Base-by-base conservation (phyloP, 495 filamentous ascomycete genomes). In the Lepraria neglecta region DNA sequence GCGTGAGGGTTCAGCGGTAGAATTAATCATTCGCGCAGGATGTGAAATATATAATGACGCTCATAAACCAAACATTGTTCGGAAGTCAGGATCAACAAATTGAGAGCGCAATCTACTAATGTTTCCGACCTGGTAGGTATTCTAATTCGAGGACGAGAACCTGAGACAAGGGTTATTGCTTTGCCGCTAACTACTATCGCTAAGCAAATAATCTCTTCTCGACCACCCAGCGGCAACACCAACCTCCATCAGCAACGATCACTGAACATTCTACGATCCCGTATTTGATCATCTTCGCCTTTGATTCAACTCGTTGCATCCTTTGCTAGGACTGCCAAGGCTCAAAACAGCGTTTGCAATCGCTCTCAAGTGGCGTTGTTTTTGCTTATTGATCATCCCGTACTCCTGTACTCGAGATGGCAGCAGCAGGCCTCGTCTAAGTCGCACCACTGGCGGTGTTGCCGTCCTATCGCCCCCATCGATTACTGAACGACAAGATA, bases 361-460 rank as follows among this genome's bases (percentile, higher is more conserved):
- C 40, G 30, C 30, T 21, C 11, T 19, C 38, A 7, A 54, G 50
- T 40, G 28, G 51, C 40, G 35, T 51, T 59, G 50, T 24, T 48
- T 43, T 40, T 55, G 59, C 59, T 61, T 61, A 61, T 61, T 61
- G 59, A 61, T 61, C 59, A 55, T 40, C 51, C 33, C 53, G 33
- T 19, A 61, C 28, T 55, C 30, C 27, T 55, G 19, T 46, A 31
- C 38, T 61, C 59, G 42, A 55, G 45, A 61, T 61, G 59, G 59
- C 59, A 61, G 38, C 47, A 61, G 40, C 35, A 54, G 48, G 3
- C 33, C 27, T 21, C 19, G 33, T 59, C 33, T 59, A 51, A 59
- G 3, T 5, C n/a, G 17, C 47, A 48, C 45, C 46, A 28, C 33
- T 28, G 57, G 48, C 31, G 17, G 45, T 50, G 21, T 28, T 30